Conservation (phyloP, 2,329 filamentous ascomycete species). For the Simplicillium aogashimaense region DNA sequence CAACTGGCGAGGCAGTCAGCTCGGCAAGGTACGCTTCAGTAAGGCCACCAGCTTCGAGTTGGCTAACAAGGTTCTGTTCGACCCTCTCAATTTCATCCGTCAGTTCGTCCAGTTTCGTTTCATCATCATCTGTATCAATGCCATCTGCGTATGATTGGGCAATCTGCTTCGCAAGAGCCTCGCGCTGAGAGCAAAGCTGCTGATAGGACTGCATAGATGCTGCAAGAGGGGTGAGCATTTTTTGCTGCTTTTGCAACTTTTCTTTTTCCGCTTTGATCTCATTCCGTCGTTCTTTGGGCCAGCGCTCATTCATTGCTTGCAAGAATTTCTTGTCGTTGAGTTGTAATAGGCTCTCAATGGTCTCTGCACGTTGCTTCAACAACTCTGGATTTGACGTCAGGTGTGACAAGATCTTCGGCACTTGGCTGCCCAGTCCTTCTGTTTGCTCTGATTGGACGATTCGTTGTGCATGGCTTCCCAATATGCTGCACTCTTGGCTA, state of each 20-base stretch:
- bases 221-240: constrained; percentile 29
- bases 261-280: constrained; percentile 41
- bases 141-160: constrained; percentile 39
- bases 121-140: constrained; percentile 41
- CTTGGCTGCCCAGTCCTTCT: constrained; percentile 12
- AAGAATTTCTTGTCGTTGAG: constrained; percentile 38
- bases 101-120: constrained; percentile 37
- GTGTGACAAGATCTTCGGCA: constrained; percentile 16
- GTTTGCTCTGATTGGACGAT: no score
- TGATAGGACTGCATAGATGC: constrained; percentile 31
- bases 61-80: constrained; percentile 29
- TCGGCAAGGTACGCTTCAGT: constrained; percentile 29
- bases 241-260: constrained; percentile 33
- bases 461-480: background rate
- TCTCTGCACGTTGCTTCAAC: constrained; percentile 24
- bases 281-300: constrained; percentile 32
- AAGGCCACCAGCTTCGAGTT: constrained; percentile 34
- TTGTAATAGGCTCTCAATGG: constrained; percentile 30
- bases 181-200: constrained; percentile 29
- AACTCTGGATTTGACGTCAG: constrained; percentile 18
- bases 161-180: constrained; percentile 35
- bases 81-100: constrained; percentile 31
- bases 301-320: constrained; percentile 34
- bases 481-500: background rate
- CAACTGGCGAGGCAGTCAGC: constrained; percentile 5